Conservation (phyloP, 2,329 filamentous ascomycete genomes). For the Fusarium dlaminii region DNA sequence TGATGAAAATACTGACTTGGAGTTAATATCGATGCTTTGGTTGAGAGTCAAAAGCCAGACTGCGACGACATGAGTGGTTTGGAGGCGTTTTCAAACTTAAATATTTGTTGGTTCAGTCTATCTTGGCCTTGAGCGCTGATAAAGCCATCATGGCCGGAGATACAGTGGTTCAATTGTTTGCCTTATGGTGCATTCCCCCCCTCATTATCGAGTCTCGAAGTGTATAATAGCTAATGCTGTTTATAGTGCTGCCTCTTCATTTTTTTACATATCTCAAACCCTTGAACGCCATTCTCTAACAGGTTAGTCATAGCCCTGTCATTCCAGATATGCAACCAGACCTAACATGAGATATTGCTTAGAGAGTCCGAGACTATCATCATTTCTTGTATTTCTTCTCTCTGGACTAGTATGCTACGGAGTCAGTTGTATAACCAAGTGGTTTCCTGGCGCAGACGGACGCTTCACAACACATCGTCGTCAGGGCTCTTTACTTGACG, state of each 20-base stretch:
- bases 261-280: conserved; percentile 58
- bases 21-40: not conserved
- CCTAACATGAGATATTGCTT: not conserved
- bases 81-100: conserved; percentile 6
- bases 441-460: conserved; percentile 58
- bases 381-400: conserved; percentile 57
- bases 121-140: conserved; percentile 12
- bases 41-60: not conserved
- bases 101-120: conserved; percentile 13
- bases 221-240: not conserved
- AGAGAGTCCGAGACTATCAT: conserved; percentile 62
- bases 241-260: conserved; percentile 57
- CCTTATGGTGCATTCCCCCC: conserved; percentile 31
- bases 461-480: conserved; percentile 52
- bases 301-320: conserved; percentile 47
- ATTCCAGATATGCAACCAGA: not conserved
- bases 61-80: conserved; percentile 26
- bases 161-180: conserved; percentile 36
- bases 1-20: not conserved
- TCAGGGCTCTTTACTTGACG: conserved; percentile 33
- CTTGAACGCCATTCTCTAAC: conserved; percentile 60
- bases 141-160: conserved; percentile 34
- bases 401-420: conserved; percentile 54
- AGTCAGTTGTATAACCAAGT: conserved; percentile 55
- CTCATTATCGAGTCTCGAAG: not conserved